Evolutionary conservation across 148 eudicot genomes (phyloP), one percentile per base, ranked within the genome.

Genomic region (Chenopodium album): DNA sequence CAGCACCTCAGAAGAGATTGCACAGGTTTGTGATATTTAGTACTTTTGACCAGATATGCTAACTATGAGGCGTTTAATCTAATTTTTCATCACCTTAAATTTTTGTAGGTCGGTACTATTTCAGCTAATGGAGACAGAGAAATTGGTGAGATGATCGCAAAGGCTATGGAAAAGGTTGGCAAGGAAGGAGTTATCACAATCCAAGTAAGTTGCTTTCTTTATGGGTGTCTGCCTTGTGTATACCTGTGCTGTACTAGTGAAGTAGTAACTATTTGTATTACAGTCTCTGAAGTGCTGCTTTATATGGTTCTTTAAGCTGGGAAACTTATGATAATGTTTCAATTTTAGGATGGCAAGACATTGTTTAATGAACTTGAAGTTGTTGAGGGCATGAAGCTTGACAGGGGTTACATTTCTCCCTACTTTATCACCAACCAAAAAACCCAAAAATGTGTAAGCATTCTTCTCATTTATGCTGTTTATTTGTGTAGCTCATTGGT

Each of bases 151-250:
- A 88, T 97, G 93, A 89, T 97, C 88, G 99, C 99, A 79, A 97
- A 97, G 87, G 99, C 99, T 46, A 91, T 97, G 85, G 99, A 97
- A 83, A 97, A 92, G 84, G 99, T 97, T 82, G 99, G 99, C 74
- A 94, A 95, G 70, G 99, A 97, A 84, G 99, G 99, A 76, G 99
- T 97, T 34, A 86, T 89, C 91, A 89, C 98, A 80, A 97, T 97
- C 60, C 98, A 97, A 85, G 99, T 94, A 92, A 84, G 97, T 91
- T 8, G 67, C 80, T 89, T 92, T 79, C 85, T 89, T 2, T 90
- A 86, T 50, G 16, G 16, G 87, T 11, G 22, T 56, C 62, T 14
- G 1, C 1, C 7, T 56, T 0, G 16, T 56, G 62, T 56, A 44
- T 72, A 1, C 6, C 26, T 32, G 54, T 10, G 17, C 54, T 72